Base-by-base conservation (phyloP, 2,329 filamentous ascomycete species). In the Stagonosporopsis tanaceti region DNA sequence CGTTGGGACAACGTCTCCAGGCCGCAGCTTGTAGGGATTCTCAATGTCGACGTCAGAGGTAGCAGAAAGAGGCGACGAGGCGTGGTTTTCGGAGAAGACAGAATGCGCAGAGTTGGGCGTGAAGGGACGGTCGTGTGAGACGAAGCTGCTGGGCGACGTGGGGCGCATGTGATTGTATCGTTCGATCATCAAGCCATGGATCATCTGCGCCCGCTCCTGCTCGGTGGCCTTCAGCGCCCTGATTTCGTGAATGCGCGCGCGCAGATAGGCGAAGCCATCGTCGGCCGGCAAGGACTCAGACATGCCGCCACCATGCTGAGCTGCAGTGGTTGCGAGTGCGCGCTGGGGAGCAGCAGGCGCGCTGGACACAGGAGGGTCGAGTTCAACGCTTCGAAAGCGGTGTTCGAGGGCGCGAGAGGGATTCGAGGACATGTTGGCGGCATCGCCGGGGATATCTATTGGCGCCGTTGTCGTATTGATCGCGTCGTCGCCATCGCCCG, bases 131-230 rank as follows among this genome's bases (percentile, higher is more conserved):
- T 78, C 76, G 59, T 75, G 68, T 15, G 75, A 77, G 40, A 72
- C 47, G 42, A 77, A 73, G 67, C 75, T 78, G 55, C 68, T 74
- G 6, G 76, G 75, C 4, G 75, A 77, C 7, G 70, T 71, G 12
- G 76, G 73, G 11, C 75, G 67, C 58, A 76, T 67, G 34, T 66
- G 58, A 61, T 74, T 69, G 64, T 81, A 83, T 50, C 79, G 76
- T 62, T 80, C 77, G 44, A 76, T 82, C 81, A 83, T 83, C 55
- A 83, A 68, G 35, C 65, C 62, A 62, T 83, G 81, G 71, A 83
- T 80, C 64, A 77, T 70, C 55, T 71, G 72, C n/a, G 81, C 81
- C 62, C 81, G 82, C 61, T 82, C 81, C 52, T 80, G 78, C 22
- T 78, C 81, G 25, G 78, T 74, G 11, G 79, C 66, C 0, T 73